Base-by-base conservation (phyloP, 176 grass and related monocot species). In the Themeda triandra region DNA sequence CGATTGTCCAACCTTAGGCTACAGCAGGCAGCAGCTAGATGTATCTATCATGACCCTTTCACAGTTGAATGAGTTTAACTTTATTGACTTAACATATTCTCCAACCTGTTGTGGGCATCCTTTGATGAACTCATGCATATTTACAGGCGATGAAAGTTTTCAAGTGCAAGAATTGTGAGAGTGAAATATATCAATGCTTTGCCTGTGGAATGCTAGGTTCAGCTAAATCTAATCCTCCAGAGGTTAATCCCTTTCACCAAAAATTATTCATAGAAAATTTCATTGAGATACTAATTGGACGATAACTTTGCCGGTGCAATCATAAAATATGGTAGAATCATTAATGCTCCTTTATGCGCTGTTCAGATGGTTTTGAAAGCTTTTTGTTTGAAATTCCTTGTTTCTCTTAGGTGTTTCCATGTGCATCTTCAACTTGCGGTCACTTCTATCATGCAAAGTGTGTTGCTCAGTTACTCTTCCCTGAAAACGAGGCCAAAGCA, bases 371-470 rank as follows among this genome's bases (percentile, higher is more conserved):
- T 79, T 79, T 37, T 37, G 29, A 44, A 63, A 15, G 29, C 31
- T 29, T 72, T 79, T 28, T 13, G 54, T 79, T 30, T 69, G 2
- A 75, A 65, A 71, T 44, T 44, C 58, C 8, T 51, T 78, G 5
- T 58, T 45, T 67, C 46, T 73, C 83, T 66, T 83, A 94, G 92
- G 87, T 94, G 36, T 90, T 92, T 81, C 87, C 84, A 25, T 94
- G 92, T 78, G 85, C 86, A n/a, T 92, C 78, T 70, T 87, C 87
- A 68, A 90, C 79, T 28, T 94, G 92, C 40, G 90, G 92, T 51
- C 76, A 94, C 54, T 94, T 94, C 67, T 92, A 94, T 75, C 92
- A 94, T 83, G 83, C 90, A 11, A 92, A 86, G 67, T 94, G 92
- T 53, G 85, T 90, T 88, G 82, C 92, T n/a, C 70, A 86, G 31